A percentile compares a stretch with the other conserved stretches of the same genome.
Conservation (phyloP, 2,329 filamentous ascomycete genomes). For the Balansia obtecta region DNA sequence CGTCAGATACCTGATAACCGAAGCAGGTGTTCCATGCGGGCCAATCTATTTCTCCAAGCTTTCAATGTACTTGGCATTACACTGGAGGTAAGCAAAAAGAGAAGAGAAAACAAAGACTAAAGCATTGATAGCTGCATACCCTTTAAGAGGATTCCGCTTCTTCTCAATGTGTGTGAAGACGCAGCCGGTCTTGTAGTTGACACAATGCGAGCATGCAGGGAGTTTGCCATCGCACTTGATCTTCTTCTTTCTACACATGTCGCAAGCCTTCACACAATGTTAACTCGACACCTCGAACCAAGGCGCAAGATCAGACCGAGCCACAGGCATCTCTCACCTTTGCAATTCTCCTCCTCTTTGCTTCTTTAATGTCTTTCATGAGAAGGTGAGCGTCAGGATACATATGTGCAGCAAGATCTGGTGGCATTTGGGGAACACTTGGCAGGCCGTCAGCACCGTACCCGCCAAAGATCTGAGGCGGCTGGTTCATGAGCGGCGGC, state of each 20-base stretch:
- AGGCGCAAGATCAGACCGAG: not conserved
- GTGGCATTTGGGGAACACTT: constrained; percentile 36
- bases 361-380: constrained; percentile 59
- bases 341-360: constrained; percentile 80
- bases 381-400: constrained; percentile 43
- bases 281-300: not conserved
- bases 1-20: constrained; percentile 54
- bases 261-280: constrained; percentile 54
- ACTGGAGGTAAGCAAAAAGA: not conserved
- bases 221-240: constrained; percentile 97
- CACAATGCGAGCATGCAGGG: constrained; percentile 88
- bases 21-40: constrained; percentile 89
- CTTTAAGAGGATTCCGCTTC: constrained; percentile 94
- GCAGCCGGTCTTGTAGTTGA: constrained; percentile 96
- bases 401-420: constrained; percentile 47
- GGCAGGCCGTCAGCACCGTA: constrained; percentile 49
- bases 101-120: not conserved
- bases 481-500: constrained; percentile 51
- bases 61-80: constrained; percentile 92
- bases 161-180: constrained; percentile 98
- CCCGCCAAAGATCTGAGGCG: constrained; percentile 56
- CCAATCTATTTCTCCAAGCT: constrained; percentile 89
- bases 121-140: constrained; percentile 44
- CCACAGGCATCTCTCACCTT: constrained; percentile 44
- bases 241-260: constrained; percentile 94